A percentile compares a stretch with the other conserved stretches of the same genome.
These are phyloP conservation scores for Colletotrichum limetticola DNA, from an alignment of 2,329 filamentous ascomycete species.

Conservation along the genomic window DNA sequence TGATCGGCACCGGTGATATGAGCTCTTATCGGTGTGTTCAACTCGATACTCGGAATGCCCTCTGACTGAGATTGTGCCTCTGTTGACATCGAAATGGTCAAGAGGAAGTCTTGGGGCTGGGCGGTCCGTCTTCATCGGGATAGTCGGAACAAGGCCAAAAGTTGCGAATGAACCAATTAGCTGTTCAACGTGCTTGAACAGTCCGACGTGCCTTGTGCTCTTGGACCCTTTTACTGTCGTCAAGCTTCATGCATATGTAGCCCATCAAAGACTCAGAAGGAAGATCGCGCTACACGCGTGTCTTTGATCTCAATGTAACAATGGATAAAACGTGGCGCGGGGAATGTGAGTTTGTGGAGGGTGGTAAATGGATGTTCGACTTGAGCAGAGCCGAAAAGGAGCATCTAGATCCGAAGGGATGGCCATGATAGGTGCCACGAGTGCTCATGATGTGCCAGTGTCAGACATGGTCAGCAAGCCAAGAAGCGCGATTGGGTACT, in stretches of 20 bases:
- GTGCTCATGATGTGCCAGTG: slow-evolving; percentile 13
- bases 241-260: background rate
- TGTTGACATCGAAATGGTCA: background rate
- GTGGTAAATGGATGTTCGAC: background rate
- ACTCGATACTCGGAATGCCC: background rate
- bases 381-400: background rate
- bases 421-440: slow-evolving; percentile 30
- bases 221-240: background rate
- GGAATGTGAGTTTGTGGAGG: background rate
- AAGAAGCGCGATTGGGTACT: slow-evolving; percentile 8
- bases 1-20: background rate
- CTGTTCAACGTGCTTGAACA: background rate
- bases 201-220: background rate
- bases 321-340: background rate
- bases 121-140: background rate
- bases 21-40: background rate
- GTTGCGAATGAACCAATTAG: background rate
- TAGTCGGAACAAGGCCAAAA: background rate
- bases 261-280: background rate
- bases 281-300: background rate
- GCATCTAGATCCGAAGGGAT: background rate
- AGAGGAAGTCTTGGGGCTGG: background rate
- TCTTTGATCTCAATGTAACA: background rate
- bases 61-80: background rate
- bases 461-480: slow-evolving; percentile 26